Evolutionary conservation across 768 basidiomycete genomes (phyloP), one percentile per base, ranked within the genome.

Genomic region (Calvatia gigantea): DNA sequence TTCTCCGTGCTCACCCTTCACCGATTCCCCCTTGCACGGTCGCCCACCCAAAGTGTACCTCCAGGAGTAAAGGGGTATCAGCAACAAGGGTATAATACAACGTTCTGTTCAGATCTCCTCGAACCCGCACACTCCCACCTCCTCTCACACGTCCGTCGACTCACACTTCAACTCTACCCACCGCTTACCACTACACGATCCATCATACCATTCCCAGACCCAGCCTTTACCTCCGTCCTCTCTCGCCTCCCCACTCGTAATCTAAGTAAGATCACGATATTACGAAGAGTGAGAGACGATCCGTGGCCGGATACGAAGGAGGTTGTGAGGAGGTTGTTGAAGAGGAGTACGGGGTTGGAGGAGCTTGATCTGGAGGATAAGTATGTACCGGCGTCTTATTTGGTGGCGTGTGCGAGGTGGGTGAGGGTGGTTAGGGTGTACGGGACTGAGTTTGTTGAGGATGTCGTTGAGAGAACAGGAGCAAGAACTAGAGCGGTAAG

Each of bases 391-490:
- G 54, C 54, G 12, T 37, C 45, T 12, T 48, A 48, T 38, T 29
- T 55, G n/a, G 31, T 6, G 9, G 35, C 28, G 4, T 47, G 37
- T 39, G 27, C 27, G 6, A 14, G 14, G 14, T 41, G 27, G 19
- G 15, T 55, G 11, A 25, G 35, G n/a, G 46, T 48, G 0, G 41
- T 55, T 45, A 55, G 35, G 37, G 29, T 55, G 15, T 27, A 32
- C 42, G 54, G 54, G 35, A 55, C 35, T 1, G 54, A 55, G 35
- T 55, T 55, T 42, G 45, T 55, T 19, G 54, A 48, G 54, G 46
- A 55, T 39, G 46, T 42, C 7, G 42, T 9, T 3, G 35, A 37
- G 35, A n/a, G 3, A n/a, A 12, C 12, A n/a, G n/a, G 35, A n/a
- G 35, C 12, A 12, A 3, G 25, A 2, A 33, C 21, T 7, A 33